phyloP scores from a whole-genome alignment of 495 filamentous ascomycete genomes.

The Neurospora tetraspora region DNA sequence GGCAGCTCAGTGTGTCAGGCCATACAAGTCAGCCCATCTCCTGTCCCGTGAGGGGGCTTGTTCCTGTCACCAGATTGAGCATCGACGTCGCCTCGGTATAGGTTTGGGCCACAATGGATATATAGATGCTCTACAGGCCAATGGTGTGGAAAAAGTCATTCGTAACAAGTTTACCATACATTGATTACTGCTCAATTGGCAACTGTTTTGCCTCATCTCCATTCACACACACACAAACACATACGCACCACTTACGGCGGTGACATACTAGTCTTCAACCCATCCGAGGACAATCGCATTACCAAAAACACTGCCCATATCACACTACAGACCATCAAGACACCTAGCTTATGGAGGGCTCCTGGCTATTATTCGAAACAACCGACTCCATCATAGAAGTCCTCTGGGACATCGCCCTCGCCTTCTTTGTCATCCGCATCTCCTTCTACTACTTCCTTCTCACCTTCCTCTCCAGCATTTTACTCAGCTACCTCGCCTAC shows the following conservation, averaged over 20 bases:
- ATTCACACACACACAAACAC: not conserved
- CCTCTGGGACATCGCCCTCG: slow-evolving; percentile 27
- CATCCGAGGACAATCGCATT: not conserved
- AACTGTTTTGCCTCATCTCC: not conserved
- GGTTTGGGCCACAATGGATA: not conserved
- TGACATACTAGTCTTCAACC: not conserved
- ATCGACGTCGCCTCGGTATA: not conserved
- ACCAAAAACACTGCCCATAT: not conserved
- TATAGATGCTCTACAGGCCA: not conserved
- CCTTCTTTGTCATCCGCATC: slow-evolving; percentile 20
- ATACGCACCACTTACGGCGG: not conserved
- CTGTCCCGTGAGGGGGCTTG: not conserved
- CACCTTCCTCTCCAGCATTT: slow-evolving; percentile 3
- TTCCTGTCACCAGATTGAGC: not conserved
- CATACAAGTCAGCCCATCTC: not conserved
- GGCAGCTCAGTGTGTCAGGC: not conserved
- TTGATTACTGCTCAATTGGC: not conserved
- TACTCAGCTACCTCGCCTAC: slow-evolving; percentile 2
- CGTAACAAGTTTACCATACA: not conserved
- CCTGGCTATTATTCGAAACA: slow-evolving; percentile 14
- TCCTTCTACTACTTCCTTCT: slow-evolving; percentile 16
- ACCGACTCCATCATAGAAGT: slow-evolving; percentile 22
- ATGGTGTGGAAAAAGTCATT: not conserved
- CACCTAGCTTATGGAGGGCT: not conserved
- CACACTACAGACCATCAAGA: not conserved